Conservation (phyloP, 2,329 filamentous ascomycete species). For the Karstenula rhodostoma region DNA sequence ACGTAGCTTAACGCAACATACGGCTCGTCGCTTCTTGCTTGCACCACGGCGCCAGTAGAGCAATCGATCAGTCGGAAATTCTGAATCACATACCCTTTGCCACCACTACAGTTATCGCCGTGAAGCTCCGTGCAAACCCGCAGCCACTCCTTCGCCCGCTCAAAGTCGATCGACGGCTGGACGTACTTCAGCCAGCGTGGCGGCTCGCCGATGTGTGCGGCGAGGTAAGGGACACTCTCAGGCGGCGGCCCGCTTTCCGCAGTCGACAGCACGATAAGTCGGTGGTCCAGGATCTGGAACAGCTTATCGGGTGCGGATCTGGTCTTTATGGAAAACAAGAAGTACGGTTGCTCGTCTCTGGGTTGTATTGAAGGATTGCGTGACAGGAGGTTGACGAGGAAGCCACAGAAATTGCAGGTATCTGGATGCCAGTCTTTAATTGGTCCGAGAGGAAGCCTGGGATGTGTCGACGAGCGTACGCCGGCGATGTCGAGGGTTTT, state of each 20-base stretch:
- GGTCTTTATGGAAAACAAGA: conserved; percentile 17
- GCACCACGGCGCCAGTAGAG: conserved; percentile 9
- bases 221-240: conserved; percentile 15
- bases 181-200: conserved; percentile 9
- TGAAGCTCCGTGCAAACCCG: conserved; percentile 13
- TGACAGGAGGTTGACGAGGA: neutral
- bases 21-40: neutral
- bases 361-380: neutral
- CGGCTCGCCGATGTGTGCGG: conserved; percentile 4
- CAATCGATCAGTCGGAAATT: conserved; percentile 18
- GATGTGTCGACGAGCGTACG: conserved; percentile 1
- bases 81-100: neutral
- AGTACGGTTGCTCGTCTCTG: conserved; percentile 3
- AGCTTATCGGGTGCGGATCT: conserved; percentile 1
- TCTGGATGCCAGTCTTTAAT: conserved; percentile 7
- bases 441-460: neutral
- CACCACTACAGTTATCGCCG: conserved; percentile 9
- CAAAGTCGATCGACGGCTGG: conserved; percentile 16
- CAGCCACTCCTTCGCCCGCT: conserved; percentile 15
- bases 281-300: conserved; percentile 12
- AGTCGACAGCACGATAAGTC: conserved; percentile 15
- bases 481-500: conserved; percentile 4
- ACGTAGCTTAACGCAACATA: conserved; percentile 19
- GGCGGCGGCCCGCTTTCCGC: conserved; percentile 12
- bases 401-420: conserved; percentile 4